Percentiles rank a stretch among this genome's conserved stretches.
phyloP scores from a whole-genome alignment of 768 basidiomycete genomes.

The Boletus bicolor region DNA sequence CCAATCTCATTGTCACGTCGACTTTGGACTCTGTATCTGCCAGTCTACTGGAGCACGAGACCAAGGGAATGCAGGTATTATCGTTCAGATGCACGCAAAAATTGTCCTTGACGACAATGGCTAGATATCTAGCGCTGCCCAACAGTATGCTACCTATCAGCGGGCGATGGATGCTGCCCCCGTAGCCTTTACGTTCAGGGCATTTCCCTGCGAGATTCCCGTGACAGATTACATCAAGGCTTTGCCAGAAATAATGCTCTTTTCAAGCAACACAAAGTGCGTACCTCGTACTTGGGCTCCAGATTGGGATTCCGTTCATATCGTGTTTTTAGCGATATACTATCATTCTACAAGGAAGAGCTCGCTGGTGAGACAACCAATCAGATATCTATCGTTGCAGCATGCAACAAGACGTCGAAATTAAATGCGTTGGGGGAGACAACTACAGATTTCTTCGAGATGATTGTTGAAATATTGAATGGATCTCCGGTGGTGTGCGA shows the following conservation, averaged over 20 bases:
- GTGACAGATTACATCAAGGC: constrained; percentile 31
- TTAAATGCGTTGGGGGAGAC: constrained; percentile 23
- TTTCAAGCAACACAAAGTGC: constrained; percentile 34
- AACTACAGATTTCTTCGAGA: constrained; percentile 17
- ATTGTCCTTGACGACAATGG: not conserved
- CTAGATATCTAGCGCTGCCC: constrained; percentile 12
- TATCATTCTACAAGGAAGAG: constrained; percentile 39
- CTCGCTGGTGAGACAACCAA: constrained; percentile 31
- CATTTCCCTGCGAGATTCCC: constrained; percentile 33
- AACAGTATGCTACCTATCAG: constrained; percentile 18
- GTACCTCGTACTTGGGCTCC: constrained; percentile 3
- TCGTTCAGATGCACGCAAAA: not conserved
- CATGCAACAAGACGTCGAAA: constrained; percentile 20
- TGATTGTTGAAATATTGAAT: constrained; percentile 17
- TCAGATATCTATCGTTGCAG: constrained; percentile 30
- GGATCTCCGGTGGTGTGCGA: constrained; percentile 3
- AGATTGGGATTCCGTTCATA: not conserved
- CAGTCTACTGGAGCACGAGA: constrained; percentile 29
- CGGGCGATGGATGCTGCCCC: constrained; percentile 26
- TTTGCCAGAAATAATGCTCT: constrained; percentile 31
- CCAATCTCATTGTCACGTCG: constrained; percentile 34
- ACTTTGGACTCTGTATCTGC: constrained; percentile 34
- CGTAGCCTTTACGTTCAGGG: constrained; percentile 31
- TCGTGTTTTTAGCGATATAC: constrained; percentile 30
- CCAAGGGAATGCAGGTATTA: constrained; percentile 22